These are phyloP conservation scores for Pythium myriotylum DNA, from an alignment of 352 stramenopile species.

Conservation along the genomic window DNA sequence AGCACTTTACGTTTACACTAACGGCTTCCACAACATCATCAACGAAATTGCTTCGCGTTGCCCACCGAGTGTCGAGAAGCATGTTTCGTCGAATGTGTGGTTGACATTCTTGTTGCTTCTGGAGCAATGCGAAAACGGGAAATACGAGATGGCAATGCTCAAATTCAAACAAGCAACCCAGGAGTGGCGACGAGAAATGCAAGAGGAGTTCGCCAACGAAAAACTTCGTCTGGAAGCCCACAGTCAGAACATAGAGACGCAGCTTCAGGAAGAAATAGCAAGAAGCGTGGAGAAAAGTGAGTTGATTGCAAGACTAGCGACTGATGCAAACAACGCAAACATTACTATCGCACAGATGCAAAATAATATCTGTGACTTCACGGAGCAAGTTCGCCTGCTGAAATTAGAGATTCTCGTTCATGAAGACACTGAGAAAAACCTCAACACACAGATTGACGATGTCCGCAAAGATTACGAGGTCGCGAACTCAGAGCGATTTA, in stretches of 20 bases:
- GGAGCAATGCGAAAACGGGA: slow-evolving; percentile 78
- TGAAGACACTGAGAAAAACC: slow-evolving; percentile 64
- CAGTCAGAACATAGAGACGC: slow-evolving; percentile 30
- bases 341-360: slow-evolving; percentile 50
- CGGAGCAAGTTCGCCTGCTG: slow-evolving; percentile 58
- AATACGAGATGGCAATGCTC: slow-evolving; percentile 88
- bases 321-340: slow-evolving; percentile 39
- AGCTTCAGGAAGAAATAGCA: slow-evolving; percentile 38
- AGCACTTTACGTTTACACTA: slow-evolving; percentile 85
- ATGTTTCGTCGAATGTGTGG: slow-evolving; percentile 84
- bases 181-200: slow-evolving; percentile 51
- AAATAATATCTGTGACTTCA: slow-evolving; percentile 26
- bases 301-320: slow-evolving; percentile 47
- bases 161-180: slow-evolving; percentile 81
- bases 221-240: slow-evolving; percentile 41
- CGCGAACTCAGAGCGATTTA: slow-evolving; percentile 65
- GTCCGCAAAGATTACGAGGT: slow-evolving; percentile 64
- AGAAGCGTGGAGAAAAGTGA: slow-evolving; percentile 51
- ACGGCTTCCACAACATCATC: slow-evolving; percentile 85
- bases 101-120: slow-evolving; percentile 73
- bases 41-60: slow-evolving; percentile 78
- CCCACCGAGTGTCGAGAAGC: slow-evolving; percentile 59
- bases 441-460: slow-evolving; percentile 64
- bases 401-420: slow-evolving; percentile 72
- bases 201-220: slow-evolving; percentile 48